These are phyloP conservation scores for Talaromyces islandicus DNA, from an alignment of 2,329 filamentous ascomycete species.

Conservation along the genomic window DNA sequence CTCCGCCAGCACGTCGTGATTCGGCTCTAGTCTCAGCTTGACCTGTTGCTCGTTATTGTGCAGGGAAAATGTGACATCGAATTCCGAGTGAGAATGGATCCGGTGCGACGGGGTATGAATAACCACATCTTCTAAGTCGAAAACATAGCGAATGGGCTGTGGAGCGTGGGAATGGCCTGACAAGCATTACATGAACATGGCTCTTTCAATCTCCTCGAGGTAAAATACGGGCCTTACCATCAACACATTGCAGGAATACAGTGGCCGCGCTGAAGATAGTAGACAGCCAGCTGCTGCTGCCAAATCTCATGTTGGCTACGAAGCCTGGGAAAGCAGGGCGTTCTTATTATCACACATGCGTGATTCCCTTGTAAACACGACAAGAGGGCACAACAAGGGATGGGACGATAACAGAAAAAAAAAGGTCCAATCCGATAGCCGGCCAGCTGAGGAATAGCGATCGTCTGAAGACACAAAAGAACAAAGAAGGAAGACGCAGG, in stretches of 20 bases:
- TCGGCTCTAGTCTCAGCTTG: constrained; percentile 77
- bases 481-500: not conserved
- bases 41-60: constrained; percentile 62
- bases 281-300: constrained; percentile 1
- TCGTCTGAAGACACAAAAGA: not conserved
- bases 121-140: constrained; percentile 64
- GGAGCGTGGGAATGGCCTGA: constrained; percentile 65
- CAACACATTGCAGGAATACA: constrained; percentile 3
- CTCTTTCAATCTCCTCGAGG: not conserved
- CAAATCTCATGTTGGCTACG: constrained; percentile 2
- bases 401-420: not conserved
- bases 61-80: constrained; percentile 77
- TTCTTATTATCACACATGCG: not conserved
- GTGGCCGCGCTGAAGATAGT: constrained; percentile 5
- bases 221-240: not conserved
- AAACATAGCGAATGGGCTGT: constrained; percentile 70
- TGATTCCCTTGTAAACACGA: not conserved
- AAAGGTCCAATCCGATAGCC: not conserved
- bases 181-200: not conserved
- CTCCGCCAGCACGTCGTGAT: constrained; percentile 79
- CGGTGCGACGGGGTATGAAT: constrained; percentile 74
- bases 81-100: constrained; percentile 72
- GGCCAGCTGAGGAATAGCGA: not conserved
- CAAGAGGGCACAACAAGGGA: not conserved
- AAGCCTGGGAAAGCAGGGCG: not conserved